Percentiles rank a stretch among this genome's conserved stretches.
phyloP scores from a whole-genome alignment of 1,284 basidiomycete species.

The Trichosporon coremiiforme region DNA sequence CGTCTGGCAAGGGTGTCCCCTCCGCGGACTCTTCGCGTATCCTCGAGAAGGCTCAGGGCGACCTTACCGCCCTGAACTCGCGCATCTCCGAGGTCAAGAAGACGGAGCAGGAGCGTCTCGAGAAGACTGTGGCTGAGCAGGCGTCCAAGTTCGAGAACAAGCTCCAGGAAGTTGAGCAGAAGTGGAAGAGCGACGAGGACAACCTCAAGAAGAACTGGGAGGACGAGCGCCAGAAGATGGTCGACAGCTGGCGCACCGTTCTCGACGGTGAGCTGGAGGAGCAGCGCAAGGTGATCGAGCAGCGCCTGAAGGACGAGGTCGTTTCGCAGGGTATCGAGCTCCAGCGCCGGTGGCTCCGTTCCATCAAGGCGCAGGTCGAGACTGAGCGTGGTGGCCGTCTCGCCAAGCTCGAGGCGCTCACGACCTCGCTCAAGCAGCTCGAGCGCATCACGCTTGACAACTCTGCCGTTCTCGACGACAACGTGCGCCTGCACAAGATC shows the following conservation, averaged over 20 bases:
- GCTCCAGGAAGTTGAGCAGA: constrained; percentile 80
- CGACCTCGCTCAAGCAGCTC: constrained; percentile 83
- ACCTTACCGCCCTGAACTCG: constrained; percentile 75
- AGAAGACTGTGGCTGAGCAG: constrained; percentile 78
- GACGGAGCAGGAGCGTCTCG: constrained; percentile 74
- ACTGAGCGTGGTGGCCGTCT: constrained; percentile 94
- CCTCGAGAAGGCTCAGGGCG: constrained; percentile 68
- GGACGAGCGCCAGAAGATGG: constrained; percentile 72
- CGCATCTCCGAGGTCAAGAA: constrained; percentile 80
- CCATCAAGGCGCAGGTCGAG: constrained; percentile 94
- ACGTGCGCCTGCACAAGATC: constrained; percentile 72
- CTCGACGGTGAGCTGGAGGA: constrained; percentile 81
- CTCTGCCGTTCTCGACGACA: constrained; percentile 83
- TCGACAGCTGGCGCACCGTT: constrained; percentile 80
- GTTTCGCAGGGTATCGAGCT: constrained; percentile 96
- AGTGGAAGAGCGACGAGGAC: constrained; percentile 81
- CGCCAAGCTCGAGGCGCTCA: constrained; percentile 90
- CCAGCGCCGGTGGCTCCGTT: constrained; percentile 92
- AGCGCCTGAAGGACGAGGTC: constrained; percentile 90
- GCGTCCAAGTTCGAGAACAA: constrained; percentile 79
- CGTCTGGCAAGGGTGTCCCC: constrained; percentile 65
- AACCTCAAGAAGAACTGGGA: constrained; percentile 82
- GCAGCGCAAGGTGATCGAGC: constrained; percentile 91
- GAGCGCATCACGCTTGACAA: constrained; percentile 91
- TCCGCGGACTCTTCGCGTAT: constrained; percentile 64